These are phyloP conservation scores for Phytophthora niederhauseri DNA, from an alignment of 352 stramenopile genomes.

Conservation along the genomic window DNA sequence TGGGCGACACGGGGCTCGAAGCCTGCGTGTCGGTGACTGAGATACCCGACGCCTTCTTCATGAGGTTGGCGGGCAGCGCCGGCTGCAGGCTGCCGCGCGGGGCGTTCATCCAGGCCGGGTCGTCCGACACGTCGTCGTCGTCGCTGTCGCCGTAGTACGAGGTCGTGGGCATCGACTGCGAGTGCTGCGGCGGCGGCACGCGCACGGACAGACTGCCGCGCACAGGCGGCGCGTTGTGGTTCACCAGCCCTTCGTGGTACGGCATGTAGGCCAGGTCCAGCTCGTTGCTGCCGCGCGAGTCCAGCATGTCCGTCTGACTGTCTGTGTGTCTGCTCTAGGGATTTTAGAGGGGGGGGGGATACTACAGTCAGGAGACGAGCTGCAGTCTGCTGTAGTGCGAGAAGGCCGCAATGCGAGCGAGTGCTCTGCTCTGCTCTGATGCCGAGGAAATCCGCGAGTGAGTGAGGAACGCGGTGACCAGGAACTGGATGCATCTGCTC, in stretches of 20 bases:
- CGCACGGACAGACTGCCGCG: conserved; percentile 45
- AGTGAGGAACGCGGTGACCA: neutral
- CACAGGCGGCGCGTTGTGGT: conserved; percentile 41
- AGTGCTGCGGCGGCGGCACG: conserved; percentile 27
- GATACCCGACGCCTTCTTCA: conserved; percentile 62
- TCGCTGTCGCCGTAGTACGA: conserved; percentile 42
- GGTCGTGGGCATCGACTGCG: conserved; percentile 26
- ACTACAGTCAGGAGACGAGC: conserved; percentile 1
- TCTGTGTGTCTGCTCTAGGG: neutral
- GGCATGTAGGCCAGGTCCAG: conserved; percentile 53
- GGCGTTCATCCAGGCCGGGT: conserved; percentile 73
- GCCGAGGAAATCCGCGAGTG: conserved; percentile 29
- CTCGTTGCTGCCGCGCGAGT: conserved; percentile 34
- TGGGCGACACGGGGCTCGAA: conserved; percentile 34
- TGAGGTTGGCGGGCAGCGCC: conserved; percentile 52
- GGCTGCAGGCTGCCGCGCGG: conserved; percentile 64
- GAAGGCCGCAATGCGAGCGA: neutral
- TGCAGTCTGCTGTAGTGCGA: neutral
- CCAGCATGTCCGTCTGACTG: conserved; percentile 17
- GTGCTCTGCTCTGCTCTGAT: conserved; percentile 2
- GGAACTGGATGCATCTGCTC: neutral
- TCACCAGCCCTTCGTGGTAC: conserved; percentile 55
- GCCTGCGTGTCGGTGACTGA: conserved; percentile 41
- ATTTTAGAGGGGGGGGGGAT: neutral
- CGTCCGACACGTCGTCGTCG: conserved; percentile 71